Evolutionary conservation across 1,284 basidiomycete genomes (phyloP).

Genomic region (Cystobasidium pallidum): DNA sequence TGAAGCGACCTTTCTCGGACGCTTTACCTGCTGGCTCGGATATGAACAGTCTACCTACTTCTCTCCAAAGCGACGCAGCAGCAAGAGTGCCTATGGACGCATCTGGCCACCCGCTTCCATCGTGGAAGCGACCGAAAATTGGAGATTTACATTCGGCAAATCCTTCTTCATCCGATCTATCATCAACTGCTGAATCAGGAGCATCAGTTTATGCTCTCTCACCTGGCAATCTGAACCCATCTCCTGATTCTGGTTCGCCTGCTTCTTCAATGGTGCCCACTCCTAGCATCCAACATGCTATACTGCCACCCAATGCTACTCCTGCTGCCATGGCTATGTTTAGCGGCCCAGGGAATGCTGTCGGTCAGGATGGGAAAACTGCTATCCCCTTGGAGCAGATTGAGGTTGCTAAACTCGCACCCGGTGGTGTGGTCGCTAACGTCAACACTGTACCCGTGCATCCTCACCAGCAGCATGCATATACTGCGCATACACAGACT

Average conservation of each 20-base stretch:
- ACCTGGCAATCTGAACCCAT: constrained; percentile 28
- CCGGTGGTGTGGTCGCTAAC: not conserved
- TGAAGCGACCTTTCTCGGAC: constrained; percentile 35
- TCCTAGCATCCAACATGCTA: constrained; percentile 28
- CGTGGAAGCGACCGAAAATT: constrained; percentile 36
- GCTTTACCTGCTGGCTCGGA: not conserved
- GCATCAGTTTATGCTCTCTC: constrained; percentile 30
- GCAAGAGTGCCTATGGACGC: not conserved
- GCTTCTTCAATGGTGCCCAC: constrained; percentile 36
- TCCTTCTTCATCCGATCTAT: constrained; percentile 11
- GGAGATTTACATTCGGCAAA: not conserved
- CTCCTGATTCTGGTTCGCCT: constrained; percentile 39
- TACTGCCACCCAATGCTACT: constrained; percentile 21
- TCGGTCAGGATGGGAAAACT: constrained; percentile 16
- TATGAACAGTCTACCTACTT: not conserved
- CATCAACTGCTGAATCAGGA: not conserved
- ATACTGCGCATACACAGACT: not conserved
- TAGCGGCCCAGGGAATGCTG: not conserved
- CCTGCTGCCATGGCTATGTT: not conserved
- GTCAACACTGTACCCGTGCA: constrained; percentile 1
- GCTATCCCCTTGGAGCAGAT: constrained; percentile 20
- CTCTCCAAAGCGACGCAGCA: constrained; percentile 4
- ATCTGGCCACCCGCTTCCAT: constrained; percentile 5
- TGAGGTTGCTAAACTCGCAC: constrained; percentile 29
- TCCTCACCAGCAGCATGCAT: constrained; percentile 1